Evolutionary conservation across 106 monocot genomes (phyloP).

Genomic region (Dendrobium officinale): DNA sequence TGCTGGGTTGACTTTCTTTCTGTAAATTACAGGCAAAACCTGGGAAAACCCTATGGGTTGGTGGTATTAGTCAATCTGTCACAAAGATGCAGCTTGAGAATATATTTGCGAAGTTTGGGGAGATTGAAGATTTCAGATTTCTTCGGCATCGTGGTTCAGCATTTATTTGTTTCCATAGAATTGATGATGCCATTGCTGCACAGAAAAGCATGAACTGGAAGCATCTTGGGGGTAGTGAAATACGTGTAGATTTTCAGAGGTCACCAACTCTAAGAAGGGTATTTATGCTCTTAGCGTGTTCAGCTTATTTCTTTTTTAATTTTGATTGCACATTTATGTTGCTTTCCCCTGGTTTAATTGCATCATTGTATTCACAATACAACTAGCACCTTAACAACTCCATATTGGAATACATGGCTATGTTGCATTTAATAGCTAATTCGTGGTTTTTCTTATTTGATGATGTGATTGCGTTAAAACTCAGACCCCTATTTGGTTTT

Average conservation of each 20-base stretch:
- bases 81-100: slow-evolving; percentile 65
- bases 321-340: neutral
- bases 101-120: slow-evolving; percentile 75
- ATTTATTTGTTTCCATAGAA: slow-evolving; percentile 49
- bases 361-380: neutral
- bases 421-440: neutral
- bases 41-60: slow-evolving; percentile 80
- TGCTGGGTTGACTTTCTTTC: neutral
- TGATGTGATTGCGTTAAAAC: neutral
- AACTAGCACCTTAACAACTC: neutral
- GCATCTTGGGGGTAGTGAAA: slow-evolving; percentile 51
- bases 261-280: slow-evolving; percentile 50
- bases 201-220: slow-evolving; percentile 80
- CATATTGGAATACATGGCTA: neutral
- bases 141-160: slow-evolving; percentile 70
- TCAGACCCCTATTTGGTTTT: neutral
- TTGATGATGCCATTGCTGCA: slow-evolving; percentile 83
- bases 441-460: neutral
- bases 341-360: neutral
- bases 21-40: slow-evolving; percentile 65
- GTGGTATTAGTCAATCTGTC: slow-evolving; percentile 59
- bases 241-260: slow-evolving; percentile 84
- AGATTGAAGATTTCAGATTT: slow-evolving; percentile 64
- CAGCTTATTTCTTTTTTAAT: neutral
- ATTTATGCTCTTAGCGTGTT: neutral